Conservation (phyloP, 2,329 filamentous ascomycete species). For the Calonectria pseudoturangicola region DNA sequence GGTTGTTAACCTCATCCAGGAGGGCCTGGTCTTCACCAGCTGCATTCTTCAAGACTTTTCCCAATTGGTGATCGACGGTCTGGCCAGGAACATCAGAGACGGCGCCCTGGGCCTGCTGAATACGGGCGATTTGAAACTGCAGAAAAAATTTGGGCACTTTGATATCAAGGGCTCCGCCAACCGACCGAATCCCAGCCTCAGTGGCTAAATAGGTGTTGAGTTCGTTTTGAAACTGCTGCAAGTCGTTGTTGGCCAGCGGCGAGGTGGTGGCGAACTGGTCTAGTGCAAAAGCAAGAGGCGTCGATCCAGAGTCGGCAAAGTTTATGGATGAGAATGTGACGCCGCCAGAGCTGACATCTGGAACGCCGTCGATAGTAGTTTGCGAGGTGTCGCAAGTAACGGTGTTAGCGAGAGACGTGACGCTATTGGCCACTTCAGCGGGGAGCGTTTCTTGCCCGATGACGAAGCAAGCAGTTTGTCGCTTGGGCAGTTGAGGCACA, state of each 20-base stretch:
- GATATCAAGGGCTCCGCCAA: conserved; percentile 71
- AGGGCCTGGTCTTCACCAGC: conserved; percentile 68
- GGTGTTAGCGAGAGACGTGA: conserved; percentile 61
- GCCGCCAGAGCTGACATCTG: conserved; percentile 72
- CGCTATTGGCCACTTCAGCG: conserved; percentile 67
- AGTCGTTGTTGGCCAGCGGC: conserved; percentile 68
- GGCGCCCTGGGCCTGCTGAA: conserved; percentile 75
- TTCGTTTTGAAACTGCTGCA: conserved; percentile 70
- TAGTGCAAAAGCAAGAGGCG: conserved; percentile 73
- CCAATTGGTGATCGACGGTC: conserved; percentile 74
- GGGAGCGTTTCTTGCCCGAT: conserved; percentile 71
- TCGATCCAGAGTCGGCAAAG: conserved; percentile 69
- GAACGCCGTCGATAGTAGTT: conserved; percentile 72
- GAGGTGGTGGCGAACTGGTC: conserved; percentile 70
- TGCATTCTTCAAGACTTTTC: conserved; percentile 75
- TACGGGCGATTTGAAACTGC: conserved; percentile 74
- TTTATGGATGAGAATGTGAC: conserved; percentile 73
- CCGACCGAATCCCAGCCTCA: conserved; percentile 74
- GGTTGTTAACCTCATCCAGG: conserved; percentile 70
- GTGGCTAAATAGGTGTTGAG: conserved; percentile 76
- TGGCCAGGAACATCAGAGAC: conserved; percentile 69
- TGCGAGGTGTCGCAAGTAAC: conserved; percentile 69
- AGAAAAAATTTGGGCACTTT: conserved; percentile 80
- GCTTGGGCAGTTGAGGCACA: conserved; percentile 48
- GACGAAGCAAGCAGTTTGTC: conserved; percentile 71